Percentiles rank a stretch among this genome's conserved stretches.
These are phyloP conservation scores for Agaricus subrufescens DNA, from an alignment of 768 basidiomycete genomes.

Conservation along the genomic window DNA sequence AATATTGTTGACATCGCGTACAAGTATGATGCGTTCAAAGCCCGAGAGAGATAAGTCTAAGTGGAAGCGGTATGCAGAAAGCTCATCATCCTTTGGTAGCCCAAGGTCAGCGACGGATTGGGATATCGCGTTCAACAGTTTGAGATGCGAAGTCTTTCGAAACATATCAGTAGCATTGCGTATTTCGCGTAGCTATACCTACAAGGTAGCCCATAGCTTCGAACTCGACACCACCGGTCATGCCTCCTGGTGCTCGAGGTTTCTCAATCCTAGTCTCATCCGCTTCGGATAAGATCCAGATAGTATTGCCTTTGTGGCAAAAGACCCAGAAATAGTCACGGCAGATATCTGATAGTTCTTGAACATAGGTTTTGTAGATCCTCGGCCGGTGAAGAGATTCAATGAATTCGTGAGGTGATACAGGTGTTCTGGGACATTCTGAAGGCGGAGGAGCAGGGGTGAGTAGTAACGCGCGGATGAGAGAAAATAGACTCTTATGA, in stretches of 20 bases:
- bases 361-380: conserved; percentile 33
- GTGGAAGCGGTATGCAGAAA: conserved; percentile 82
- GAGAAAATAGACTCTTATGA: conserved; percentile 67
- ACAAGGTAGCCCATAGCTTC: conserved; percentile 97
- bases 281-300: conserved; percentile 83
- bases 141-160: conserved; percentile 79
- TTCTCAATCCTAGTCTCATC: conserved; percentile 85
- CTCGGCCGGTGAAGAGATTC: conserved; percentile 35
- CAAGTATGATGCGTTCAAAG: conserved; percentile 85
- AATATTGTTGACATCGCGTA: conserved; percentile 29
- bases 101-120: conserved; percentile 60
- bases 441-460: conserved; percentile 33
- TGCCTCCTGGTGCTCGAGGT: conserved; percentile 92
- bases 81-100: conserved; percentile 61
- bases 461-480: conserved; percentile 74
- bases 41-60: conserved; percentile 86
- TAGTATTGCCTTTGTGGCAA: conserved; percentile 89
- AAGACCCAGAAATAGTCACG: conserved; percentile 97
- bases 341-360: conserved; percentile 74
- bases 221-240: conserved; percentile 98
- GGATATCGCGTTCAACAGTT: conserved; percentile 78
- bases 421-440: conserved; percentile 27
- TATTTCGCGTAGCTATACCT: conserved; percentile 24
- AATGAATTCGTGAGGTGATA: conserved; percentile 72
- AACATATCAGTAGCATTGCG: background rate